Percentiles rank a stretch among this genome's conserved stretches.
These are phyloP conservation scores for Yamadazyma triangularis DNA, from an alignment of 1,139 yeast genomes.

Conservation along the genomic window DNA sequence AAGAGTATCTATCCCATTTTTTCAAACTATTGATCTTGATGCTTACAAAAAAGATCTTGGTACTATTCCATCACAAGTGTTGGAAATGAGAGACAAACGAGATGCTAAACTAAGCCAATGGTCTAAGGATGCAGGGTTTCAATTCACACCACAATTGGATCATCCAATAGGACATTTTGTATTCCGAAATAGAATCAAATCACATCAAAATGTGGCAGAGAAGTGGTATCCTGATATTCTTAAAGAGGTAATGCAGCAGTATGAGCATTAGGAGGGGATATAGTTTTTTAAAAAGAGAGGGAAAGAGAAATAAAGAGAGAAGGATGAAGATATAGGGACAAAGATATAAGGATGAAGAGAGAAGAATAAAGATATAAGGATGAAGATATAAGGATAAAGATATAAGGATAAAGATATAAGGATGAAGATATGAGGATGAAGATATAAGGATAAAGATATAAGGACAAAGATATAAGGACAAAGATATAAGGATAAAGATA, in stretches of 20 bases:
- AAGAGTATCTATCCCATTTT: constrained; percentile 50
- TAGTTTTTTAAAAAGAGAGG: no score
- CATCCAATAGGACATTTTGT: constrained; percentile 58
- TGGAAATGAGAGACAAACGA: constrained; percentile 28
- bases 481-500: no score
- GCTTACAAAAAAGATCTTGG: constrained; percentile 30
- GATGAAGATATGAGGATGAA: no score
- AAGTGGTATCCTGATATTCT: constrained; percentile 57
- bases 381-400: no score
- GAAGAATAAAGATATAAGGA: no score
- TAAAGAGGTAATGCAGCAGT: constrained; percentile 22
- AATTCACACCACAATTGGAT: constrained; percentile 39
- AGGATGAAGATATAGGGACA: no score
- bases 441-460: no score
- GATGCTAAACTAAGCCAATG: constrained; percentile 34
- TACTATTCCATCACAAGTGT: constrained; percentile 28
- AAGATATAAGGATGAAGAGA: no score
- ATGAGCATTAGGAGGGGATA: no score
- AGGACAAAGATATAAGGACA: no score
- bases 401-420: no score
- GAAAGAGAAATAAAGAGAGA: no score
- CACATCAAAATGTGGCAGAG: constrained; percentile 64
- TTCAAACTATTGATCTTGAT: constrained; percentile 50
- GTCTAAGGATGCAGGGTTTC: constrained; percentile 49
- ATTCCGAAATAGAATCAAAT: constrained; percentile 57